A percentile compares a stretch with the other conserved stretches of the same genome.
Evolutionary conservation across 2,329 filamentous ascomycete species (phyloP).

Genomic region (Alternaria ethzedia): DNA sequence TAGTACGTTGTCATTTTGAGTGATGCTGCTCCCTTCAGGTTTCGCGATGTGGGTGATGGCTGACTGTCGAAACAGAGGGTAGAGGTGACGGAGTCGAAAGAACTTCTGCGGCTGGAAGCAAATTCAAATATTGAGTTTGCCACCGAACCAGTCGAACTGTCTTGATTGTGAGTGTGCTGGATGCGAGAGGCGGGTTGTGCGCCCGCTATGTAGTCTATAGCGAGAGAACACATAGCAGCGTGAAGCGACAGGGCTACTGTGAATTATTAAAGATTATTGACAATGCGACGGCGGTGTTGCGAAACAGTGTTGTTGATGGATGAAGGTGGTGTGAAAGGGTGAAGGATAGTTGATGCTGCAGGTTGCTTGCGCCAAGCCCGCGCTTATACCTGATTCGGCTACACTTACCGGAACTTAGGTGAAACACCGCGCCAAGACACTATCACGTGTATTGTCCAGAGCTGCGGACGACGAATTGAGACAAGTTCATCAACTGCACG

Average conservation of each 20-base stretch:
- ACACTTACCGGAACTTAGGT: not conserved
- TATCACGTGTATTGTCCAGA: constrained; percentile 1
- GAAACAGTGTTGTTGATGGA: not conserved
- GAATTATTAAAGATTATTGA: not conserved
- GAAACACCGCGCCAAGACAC: constrained; percentile 12
- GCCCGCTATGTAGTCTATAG: not conserved
- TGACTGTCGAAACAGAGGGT: not conserved
- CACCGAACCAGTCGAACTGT: not conserved
- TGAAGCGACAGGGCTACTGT: not conserved
- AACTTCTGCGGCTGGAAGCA: not conserved
- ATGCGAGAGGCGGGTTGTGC: not conserved
- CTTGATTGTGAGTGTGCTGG: not conserved
- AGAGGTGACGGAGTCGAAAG: not conserved
- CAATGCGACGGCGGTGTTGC: not conserved
- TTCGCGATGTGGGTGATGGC: not conserved
- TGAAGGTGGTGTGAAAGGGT: not conserved
- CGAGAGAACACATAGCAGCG: constrained; percentile 1
- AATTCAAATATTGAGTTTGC: not conserved
- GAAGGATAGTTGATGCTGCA: not conserved
- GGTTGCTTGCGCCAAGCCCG: constrained; percentile 4
- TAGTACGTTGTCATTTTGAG: constrained; percentile 12
- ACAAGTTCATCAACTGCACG: too few species aligned
- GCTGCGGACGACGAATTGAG: too few species aligned
- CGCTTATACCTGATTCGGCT: constrained; percentile 1
- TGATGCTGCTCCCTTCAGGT: not conserved